Evolutionary conservation across 2,329 filamentous ascomycete genomes (phyloP).

Genomic region (Arachnopeziza araneosa): DNA sequence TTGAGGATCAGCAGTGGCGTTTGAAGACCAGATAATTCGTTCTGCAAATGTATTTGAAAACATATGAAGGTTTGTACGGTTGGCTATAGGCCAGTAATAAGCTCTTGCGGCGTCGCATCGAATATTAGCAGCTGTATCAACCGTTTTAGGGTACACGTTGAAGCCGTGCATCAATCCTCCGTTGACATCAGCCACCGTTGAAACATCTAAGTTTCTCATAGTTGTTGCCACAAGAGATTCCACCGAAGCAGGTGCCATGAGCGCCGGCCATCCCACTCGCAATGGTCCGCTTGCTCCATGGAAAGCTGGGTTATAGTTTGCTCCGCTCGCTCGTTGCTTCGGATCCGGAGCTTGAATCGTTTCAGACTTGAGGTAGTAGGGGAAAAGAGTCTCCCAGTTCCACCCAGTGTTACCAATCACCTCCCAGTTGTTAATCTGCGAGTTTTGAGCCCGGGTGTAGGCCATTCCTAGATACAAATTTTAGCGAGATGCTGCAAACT

Average conservation of each 20-base stretch:
- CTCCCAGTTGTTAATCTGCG: constrained; percentile 35
- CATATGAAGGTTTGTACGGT: constrained; percentile 62
- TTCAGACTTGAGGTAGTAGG: constrained; percentile 26
- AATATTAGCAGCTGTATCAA: neutral
- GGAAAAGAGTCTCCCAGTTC: constrained; percentile 29
- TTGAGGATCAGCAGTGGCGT: neutral
- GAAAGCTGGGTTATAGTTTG: constrained; percentile 29
- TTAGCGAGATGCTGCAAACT: no score
- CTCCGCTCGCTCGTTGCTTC: constrained; percentile 33
- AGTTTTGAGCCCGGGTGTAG: constrained; percentile 32
- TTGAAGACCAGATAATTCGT: neutral
- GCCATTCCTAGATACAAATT: constrained; percentile 5
- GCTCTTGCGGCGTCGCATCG: constrained; percentile 13
- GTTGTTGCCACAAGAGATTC: no score
- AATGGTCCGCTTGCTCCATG: constrained; percentile 35
- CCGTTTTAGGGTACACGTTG: no score
- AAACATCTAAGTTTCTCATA: no score
- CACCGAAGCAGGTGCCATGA: no score
- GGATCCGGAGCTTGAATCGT: constrained; percentile 24
- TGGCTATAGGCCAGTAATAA: constrained; percentile 10
- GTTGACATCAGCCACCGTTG: constrained; percentile 19
- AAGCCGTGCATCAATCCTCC: neutral
- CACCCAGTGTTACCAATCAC: constrained; percentile 33
- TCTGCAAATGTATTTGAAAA: constrained; percentile 58
- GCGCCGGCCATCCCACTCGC: constrained; percentile 29